Evolutionary conservation across 2,329 filamentous ascomycete species (phyloP).

Genomic region (Cladobotryum mycophilum): DNA sequence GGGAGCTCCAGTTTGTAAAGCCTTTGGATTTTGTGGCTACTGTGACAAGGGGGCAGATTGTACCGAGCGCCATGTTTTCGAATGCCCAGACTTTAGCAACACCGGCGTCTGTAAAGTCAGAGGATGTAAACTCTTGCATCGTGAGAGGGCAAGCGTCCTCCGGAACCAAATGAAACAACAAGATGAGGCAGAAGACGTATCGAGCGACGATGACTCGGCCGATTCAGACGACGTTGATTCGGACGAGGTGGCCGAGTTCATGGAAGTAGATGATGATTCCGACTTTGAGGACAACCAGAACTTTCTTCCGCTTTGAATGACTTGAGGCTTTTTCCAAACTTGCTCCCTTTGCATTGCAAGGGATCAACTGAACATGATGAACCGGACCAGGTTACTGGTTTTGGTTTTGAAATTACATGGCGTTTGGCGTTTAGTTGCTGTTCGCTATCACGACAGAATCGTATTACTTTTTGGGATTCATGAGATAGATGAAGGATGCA

Average conservation of each 20-base stretch:
- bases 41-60: conserved; percentile 78
- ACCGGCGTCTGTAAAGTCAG: conserved; percentile 74
- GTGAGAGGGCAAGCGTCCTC: conserved; percentile 75
- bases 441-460: neutral
- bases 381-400: neutral
- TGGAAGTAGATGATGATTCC: conserved; percentile 49
- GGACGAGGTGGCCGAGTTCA: conserved; percentile 63
- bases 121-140: conserved; percentile 79
- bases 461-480: neutral
- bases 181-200: conserved; percentile 60
- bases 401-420: neutral
- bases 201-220: conserved; percentile 68
- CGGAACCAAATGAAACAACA: conserved; percentile 58
- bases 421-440: neutral
- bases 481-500: neutral
- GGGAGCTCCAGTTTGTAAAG: conserved; percentile 71
- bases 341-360: neutral
- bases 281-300: conserved; percentile 55
- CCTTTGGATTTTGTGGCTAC: conserved; percentile 82
- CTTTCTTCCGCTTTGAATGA: conserved; percentile 42
- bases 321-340: neutral
- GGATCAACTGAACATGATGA: neutral
- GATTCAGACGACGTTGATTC: conserved; percentile 76
- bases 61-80: conserved; percentile 76
- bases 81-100: conserved; percentile 95